Conservation (phyloP, 2,329 filamentous ascomycete genomes). For the Aureobasidium mangrovei region DNA sequence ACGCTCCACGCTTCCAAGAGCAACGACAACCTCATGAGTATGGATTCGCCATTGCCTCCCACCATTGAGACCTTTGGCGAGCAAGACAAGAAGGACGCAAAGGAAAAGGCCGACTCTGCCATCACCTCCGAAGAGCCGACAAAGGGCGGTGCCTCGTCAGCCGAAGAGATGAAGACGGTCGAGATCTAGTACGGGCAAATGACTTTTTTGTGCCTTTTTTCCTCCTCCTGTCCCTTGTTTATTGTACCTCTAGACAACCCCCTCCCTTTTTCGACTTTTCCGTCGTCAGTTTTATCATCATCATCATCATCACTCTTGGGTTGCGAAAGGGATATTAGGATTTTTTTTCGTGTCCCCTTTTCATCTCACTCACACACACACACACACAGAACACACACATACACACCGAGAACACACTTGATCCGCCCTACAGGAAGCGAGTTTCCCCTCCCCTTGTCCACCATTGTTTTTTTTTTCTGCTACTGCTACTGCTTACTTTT, state of each 20-base stretch:
- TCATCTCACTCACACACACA: not conserved
- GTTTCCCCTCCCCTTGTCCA: not conserved
- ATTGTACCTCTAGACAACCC: conserved; percentile 5
- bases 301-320: not conserved
- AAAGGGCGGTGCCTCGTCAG: conserved; percentile 15
- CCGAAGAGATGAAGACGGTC: conserved; percentile 40
- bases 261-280: not conserved
- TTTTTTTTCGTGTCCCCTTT: not conserved
- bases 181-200: conserved; percentile 28
- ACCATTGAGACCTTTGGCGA: conserved; percentile 11
- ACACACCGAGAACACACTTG: too few species aligned
- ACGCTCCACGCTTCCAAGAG: not conserved
- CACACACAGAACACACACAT: too few species aligned
- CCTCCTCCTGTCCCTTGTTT: not conserved
- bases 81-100: conserved; percentile 2
- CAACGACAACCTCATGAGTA: conserved; percentile 10
- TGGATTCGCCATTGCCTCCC: conserved; percentile 11
- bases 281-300: not conserved
- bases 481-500: not conserved
- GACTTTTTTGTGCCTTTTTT: not conserved
- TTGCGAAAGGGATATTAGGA: conserved; percentile 2
- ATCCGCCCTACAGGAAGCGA: not conserved
- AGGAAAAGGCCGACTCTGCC: conserved; percentile 6
- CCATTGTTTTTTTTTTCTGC: not conserved
- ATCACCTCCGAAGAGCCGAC: conserved; percentile 30